Conservation (phyloP, 2,329 filamentous ascomycete genomes). For the Colletotrichum kahawae region DNA sequence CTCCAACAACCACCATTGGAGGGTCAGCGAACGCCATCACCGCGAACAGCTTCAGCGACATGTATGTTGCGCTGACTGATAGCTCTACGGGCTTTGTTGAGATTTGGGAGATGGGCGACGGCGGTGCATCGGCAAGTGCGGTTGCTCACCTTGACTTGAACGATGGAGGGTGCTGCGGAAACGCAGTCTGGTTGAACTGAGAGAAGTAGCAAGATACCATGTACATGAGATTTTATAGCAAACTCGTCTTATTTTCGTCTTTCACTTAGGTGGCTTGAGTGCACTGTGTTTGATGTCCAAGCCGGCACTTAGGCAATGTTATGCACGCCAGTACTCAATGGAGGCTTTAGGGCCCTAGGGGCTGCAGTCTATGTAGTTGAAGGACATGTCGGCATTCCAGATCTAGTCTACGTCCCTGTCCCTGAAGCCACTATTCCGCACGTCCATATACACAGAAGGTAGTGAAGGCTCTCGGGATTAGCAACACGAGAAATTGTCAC, state of each 20-base stretch:
- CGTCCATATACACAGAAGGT: neutral
- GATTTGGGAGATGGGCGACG: constrained; percentile 33
- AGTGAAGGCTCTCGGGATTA: neutral
- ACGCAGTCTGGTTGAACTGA: neutral
- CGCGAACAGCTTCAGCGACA: constrained; percentile 33
- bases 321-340: neutral
- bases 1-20: constrained; percentile 33
- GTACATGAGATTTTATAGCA: neutral
- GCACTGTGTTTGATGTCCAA: neutral
- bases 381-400: neutral
- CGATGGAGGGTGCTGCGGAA: neutral
- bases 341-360: neutral
- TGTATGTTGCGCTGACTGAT: constrained; percentile 35
- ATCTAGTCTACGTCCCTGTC: neutral
- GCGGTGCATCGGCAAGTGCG: neutral
- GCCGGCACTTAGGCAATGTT: neutral
- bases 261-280: neutral
- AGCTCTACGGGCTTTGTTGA: constrained; percentile 36
- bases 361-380: neutral
- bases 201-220: neutral
- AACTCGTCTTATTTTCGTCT: neutral
- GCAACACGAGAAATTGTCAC: fast-evolving
- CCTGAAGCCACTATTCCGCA: neutral
- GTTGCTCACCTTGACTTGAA: neutral
- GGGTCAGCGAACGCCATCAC: constrained; percentile 37